phyloP scores from a whole-genome alignment of 2,329 filamentous ascomycete genomes.

The Whalleya microplaca region DNA sequence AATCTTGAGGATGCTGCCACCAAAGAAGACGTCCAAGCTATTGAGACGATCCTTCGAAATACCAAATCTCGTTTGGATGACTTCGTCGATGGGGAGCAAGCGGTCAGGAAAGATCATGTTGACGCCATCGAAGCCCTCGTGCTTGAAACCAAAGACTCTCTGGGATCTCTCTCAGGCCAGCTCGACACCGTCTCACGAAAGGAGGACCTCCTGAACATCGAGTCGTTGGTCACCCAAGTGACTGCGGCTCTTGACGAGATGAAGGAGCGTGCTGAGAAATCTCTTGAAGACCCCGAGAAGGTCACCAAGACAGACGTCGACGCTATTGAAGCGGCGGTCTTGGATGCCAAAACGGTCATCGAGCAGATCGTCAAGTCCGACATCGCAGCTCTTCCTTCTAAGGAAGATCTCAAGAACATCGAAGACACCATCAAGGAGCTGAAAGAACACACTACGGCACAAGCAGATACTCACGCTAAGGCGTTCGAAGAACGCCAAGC shows the following conservation, averaged over 20 bases:
- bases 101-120: constrained; percentile 68
- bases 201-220: constrained; percentile 76
- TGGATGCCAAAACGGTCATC: constrained; percentile 82
- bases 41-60: constrained; percentile 87
- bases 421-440: constrained; percentile 73
- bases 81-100: constrained; percentile 70
- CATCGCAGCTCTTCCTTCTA: constrained; percentile 71
- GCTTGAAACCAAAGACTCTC: constrained; percentile 73
- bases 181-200: constrained; percentile 74
- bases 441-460: constrained; percentile 67
- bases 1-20: constrained; percentile 56
- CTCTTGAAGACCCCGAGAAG: constrained; percentile 61
- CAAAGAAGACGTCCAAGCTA: constrained; percentile 86
- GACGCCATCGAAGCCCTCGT: constrained; percentile 69
- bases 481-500: constrained; percentile 82
- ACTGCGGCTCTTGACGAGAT: constrained; percentile 76
- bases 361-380: constrained; percentile 75
- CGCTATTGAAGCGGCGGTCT: constrained; percentile 76
- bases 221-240: constrained; percentile 78
- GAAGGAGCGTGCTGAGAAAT: constrained; percentile 59
- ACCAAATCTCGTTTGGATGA: constrained; percentile 89
- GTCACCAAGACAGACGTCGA: constrained; percentile 83
- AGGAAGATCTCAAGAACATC: constrained; percentile 75
- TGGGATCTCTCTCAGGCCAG: constrained; percentile 68
- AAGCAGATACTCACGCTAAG: constrained; percentile 75